Evolutionary conservation across 805 yeast genomes (phyloP), one percentile per base, ranked within the genome.

Genomic region (Kodamaea jinghongensis): DNA sequence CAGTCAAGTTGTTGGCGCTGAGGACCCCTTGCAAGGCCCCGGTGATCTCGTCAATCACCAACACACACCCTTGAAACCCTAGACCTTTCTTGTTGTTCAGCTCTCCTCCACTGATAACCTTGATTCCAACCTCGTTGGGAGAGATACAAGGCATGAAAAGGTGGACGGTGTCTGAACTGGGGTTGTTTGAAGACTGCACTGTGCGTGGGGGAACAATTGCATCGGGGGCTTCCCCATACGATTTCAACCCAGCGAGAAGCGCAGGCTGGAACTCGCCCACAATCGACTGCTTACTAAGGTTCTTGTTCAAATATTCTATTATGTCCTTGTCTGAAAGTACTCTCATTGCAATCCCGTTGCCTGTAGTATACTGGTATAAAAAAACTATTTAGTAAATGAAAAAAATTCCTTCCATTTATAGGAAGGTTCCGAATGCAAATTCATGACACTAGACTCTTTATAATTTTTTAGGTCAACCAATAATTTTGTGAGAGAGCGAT

Each of bases 61-160:
- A 54, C 2, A 81, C 72, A 4, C 75, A 63, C 1, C 87, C 88
- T 20, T 71, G 75, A 49, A 81, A 79, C 0, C 87, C 87, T 23
- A 70, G 57, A 2, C 61, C 61, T 14, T 49, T 51, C 27, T 42
- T 36, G 39, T 49, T 48, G 36, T 63, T 63, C 4, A 57, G 36
- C 2, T 65, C 63, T 0, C 84, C 79, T 0, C 80, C 82, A 13
- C 78, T 75, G 14, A 81, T 56, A 0, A 81, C 74, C 58, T 81
- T 81, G 49, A 81, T 63, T 7, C 87, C 87, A 10, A 75, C 79
- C 28, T 58, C 58, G 20, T 58, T 50, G 4, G 72, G 67, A 11
- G 78, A 78, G 3, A 75, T 66, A n/a, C 83, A 75, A 3, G 85
- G 83, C 87, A 81, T 81, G 56, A 78, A 79, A 22, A 81, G 50